Base-by-base conservation (phyloP, 2,329 filamentous ascomycete species). In the Diplodia seriata region DNA sequence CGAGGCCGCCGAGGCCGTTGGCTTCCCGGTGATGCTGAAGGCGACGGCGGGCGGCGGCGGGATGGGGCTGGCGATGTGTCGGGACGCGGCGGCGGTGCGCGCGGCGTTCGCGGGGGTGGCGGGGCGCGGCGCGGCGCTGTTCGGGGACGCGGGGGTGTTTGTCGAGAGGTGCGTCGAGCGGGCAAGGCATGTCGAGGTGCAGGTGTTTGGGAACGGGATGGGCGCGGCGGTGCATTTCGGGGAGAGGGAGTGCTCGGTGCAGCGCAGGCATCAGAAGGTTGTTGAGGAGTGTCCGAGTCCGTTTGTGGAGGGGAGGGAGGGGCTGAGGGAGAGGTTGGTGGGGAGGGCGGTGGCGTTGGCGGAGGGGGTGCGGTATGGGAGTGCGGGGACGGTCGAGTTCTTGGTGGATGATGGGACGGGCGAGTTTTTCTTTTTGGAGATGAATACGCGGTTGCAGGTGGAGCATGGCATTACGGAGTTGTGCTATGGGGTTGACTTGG, bases 271-370 rank as follows among this genome's bases (percentile, higher is more conserved):
- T 76, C 93, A 97, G 77, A 97, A 97, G 81, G 91, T 97, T 51
- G 85, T 97, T 26, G 93, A 97, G 77, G 93, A 97, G 79, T 93
- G 91, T 3, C 93, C 93, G 0, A 92, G 91, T 15, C 92, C 93
- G 0, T 89, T 89, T 69, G 80, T 87, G 0, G 78, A 80, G 59
- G 79, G 74, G 51, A 79, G 84, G 65, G 76, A 77, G 0, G 76
- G 77, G 85, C 88, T 87, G 83, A 90, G 74, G 77, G 87, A 81
- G 85, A 88, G 77, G 85, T 87, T 87, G 14, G 78, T 81, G 1
- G 88, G 89, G 3, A 85, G 90, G 14, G 92, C 93, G 3, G 90
- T 96, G 4, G 87, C 88, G n/a, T 80, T 88, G 20, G 85, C 85
- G 0, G 81, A 83, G 71, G 83, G 81, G 0, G 81, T 86, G 68